Conservation (phyloP, 805 yeast species). For the Ogataea minuta region DNA sequence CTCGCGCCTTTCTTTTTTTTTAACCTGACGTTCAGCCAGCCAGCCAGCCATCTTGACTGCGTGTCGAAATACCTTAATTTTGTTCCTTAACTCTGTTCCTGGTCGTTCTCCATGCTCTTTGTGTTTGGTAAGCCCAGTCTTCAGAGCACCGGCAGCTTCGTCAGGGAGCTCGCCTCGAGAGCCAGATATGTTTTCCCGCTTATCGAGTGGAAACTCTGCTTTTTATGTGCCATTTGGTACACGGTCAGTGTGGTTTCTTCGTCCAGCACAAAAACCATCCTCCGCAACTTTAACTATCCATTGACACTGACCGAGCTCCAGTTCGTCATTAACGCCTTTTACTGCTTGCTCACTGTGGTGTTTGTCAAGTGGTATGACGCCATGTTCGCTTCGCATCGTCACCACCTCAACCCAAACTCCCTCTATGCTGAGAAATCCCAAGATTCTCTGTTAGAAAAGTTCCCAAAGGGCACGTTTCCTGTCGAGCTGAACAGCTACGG, state of each 20-base stretch:
- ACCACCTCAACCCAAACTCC: constrained; percentile 36
- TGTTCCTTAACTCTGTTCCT: constrained; percentile 4
- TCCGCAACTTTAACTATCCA: constrained; percentile 71
- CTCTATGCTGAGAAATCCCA: constrained; percentile 23
- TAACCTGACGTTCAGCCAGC: not conserved
- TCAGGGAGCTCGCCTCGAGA: constrained; percentile 11
- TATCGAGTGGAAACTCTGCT: constrained; percentile 31
- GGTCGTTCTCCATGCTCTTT: constrained; percentile 15
- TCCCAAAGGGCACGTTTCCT: constrained; percentile 55
- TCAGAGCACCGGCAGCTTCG: constrained; percentile 8
- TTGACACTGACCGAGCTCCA: constrained; percentile 88
- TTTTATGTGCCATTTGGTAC: constrained; percentile 77
- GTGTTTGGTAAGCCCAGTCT: constrained; percentile 14
- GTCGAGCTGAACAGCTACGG: constrained; percentile 28
- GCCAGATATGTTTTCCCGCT: constrained; percentile 19
- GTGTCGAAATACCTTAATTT: not conserved
- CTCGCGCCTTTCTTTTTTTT: constrained; percentile 2
- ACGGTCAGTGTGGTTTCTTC: constrained; percentile 74
- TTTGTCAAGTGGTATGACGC: constrained; percentile 33
- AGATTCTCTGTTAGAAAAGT: constrained; percentile 25
- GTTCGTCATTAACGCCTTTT: constrained; percentile 65
- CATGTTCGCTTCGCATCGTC: constrained; percentile 30
- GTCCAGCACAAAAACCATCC: constrained; percentile 75
- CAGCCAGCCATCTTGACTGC: constrained; percentile 5
- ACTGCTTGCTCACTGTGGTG: constrained; percentile 46